A percentile compares a stretch with the other conserved stretches of the same genome.
phyloP scores from a whole-genome alignment of 164 flowering plant genomes.

The Vitis labrusca region DNA sequence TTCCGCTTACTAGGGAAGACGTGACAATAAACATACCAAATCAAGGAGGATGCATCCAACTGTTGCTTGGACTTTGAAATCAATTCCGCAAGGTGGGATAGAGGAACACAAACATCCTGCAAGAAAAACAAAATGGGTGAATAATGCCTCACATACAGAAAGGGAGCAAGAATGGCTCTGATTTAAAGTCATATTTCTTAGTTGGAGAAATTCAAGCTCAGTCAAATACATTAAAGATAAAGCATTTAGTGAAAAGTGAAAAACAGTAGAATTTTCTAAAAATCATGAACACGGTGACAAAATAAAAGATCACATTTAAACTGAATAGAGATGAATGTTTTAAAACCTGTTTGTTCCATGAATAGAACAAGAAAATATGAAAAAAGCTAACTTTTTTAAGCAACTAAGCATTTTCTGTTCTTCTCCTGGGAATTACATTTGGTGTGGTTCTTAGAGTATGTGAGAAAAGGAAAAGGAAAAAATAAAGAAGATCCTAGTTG shows the following conservation, averaged over 20 bases:
- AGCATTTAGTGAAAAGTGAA: too few species aligned
- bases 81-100: slow-evolving; percentile 80
- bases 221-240: too few species aligned
- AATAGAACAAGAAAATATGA: too few species aligned
- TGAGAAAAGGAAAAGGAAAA: background rate
- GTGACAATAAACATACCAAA: slow-evolving; percentile 52
- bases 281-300: too few species aligned
- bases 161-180: background rate
- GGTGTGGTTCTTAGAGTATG: background rate
- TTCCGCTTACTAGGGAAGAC: too few species aligned
- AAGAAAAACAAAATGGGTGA: slow-evolving; percentile 3
- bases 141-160: background rate
- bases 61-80: slow-evolving; percentile 76
- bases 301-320: too few species aligned
- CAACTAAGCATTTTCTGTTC: too few species aligned
- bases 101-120: slow-evolving; percentile 97
- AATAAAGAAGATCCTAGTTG: background rate
- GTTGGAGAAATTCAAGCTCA: too few species aligned
- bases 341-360: too few species aligned
- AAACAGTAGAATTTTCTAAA: too few species aligned
- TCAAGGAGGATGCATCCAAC: slow-evolving; percentile 77
- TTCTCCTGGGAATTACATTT: background rate
- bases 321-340: too few species aligned
- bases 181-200: background rate
- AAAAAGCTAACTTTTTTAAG: too few species aligned